Evolutionary conservation across 441 rosid species (phyloP).

Genomic region (Adansonia gregorii): DNA sequence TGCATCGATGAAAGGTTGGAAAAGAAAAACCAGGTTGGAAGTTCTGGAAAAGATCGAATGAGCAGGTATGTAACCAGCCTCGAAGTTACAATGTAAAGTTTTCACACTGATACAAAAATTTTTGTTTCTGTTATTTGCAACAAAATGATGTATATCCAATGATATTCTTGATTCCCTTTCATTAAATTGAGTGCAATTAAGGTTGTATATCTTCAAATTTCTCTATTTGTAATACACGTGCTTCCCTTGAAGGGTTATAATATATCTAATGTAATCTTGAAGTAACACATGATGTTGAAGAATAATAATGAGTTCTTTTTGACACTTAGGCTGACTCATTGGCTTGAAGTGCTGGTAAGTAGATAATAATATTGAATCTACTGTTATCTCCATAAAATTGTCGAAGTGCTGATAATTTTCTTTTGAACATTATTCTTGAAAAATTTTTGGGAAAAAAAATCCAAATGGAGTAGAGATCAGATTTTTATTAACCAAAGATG

Average conservation of each 20-base stretch:
- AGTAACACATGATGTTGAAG: conserved; percentile 35
- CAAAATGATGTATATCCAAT: conserved; percentile 43
- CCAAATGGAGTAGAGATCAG: too few relatives aligned
- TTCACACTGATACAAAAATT: neutral
- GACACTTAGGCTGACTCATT: neutral
- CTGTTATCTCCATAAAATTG: neutral
- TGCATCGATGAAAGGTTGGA: conserved; percentile 95
- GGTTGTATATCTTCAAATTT: conserved; percentile 42
- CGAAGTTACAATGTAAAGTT: conserved; percentile 24
- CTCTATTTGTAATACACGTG: conserved; percentile 12
- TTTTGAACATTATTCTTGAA: neutral
- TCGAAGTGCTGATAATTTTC: neutral
- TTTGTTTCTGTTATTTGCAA: conserved; percentile 16
- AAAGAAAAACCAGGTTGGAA: conserved; percentile 88
- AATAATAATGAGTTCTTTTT: conserved; percentile 19
- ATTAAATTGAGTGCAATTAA: conserved; percentile 26
- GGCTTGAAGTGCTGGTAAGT: neutral
- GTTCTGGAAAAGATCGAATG: conserved; percentile 84
- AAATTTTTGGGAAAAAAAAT: neutral
- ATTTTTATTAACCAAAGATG: too few relatives aligned
- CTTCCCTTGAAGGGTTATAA: conserved; percentile 27
- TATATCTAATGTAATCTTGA: conserved; percentile 41
- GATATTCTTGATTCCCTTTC: conserved; percentile 26
- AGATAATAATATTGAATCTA: neutral
- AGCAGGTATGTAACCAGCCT: conserved; percentile 18